Percentiles rank a stretch among this genome's conserved stretches.
Evolutionary conservation across 495 filamentous ascomycete genomes (phyloP).

Genomic region (Aspergillus olivimuriae): DNA sequence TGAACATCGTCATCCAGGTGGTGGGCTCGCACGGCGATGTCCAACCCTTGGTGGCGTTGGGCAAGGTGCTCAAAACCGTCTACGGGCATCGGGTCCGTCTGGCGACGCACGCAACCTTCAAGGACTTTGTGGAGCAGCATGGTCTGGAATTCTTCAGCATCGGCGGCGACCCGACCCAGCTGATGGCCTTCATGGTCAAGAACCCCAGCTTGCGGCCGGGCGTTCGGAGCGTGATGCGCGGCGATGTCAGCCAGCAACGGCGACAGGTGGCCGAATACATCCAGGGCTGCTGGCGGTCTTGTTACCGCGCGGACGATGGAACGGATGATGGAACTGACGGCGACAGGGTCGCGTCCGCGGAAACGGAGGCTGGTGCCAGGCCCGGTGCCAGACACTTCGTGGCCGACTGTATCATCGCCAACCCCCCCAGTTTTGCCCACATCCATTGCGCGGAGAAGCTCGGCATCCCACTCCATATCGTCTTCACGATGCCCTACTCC

Average conservation of each 20-base stretch:
- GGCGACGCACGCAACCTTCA: not conserved
- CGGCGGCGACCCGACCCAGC: conserved; percentile 68
- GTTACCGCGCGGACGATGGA: too few relatives aligned
- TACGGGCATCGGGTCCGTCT: not conserved
- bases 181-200: conserved; percentile 87
- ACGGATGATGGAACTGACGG: too few relatives aligned
- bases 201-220: conserved; percentile 70
- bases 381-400: conserved; percentile 41
- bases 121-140: conserved; percentile 12
- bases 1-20: not conserved
- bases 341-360: too few relatives aligned
- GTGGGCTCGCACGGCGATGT: not conserved
- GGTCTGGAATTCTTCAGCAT: conserved; percentile 76
- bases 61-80: not conserved
- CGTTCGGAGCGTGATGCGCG: conserved; percentile 40
- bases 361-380: too few relatives aligned
- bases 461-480: conserved; percentile 67
- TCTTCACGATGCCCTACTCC: conserved; percentile 70
- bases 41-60: not conserved
- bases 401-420: conserved; percentile 74
- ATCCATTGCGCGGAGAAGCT: conserved; percentile 72
- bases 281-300: conserved; percentile 47
- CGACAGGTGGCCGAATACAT: conserved; percentile 62
- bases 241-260: conserved; percentile 58
- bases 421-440: conserved; percentile 74